A percentile compares a stretch with the other conserved stretches of the same genome.
phyloP scores from a whole-genome alignment of 2,329 filamentous ascomycete species.

The Alternaria consortialis region DNA sequence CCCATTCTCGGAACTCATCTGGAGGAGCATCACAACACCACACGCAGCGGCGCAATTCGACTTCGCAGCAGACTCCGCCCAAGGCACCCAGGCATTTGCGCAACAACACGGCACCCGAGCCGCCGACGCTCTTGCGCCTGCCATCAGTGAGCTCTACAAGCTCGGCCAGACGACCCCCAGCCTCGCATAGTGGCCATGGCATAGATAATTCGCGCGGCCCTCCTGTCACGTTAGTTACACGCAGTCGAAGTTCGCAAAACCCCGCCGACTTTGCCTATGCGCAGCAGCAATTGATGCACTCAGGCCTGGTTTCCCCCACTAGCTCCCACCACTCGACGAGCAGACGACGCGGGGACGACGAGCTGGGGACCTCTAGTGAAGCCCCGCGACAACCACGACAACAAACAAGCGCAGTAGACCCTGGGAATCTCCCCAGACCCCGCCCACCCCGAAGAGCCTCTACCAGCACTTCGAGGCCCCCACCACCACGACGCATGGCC shows the following conservation, averaged over 20 bases:
- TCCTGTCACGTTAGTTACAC: slow-evolving; percentile 60
- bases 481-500: slow-evolving; percentile 36
- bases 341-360: slow-evolving; percentile 27
- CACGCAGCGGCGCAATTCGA: slow-evolving; percentile 12
- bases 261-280: slow-evolving; percentile 39
- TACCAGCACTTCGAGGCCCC: slow-evolving; percentile 26
- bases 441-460: slow-evolving; percentile 32
- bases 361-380: slow-evolving; percentile 19
- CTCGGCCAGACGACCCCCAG: slow-evolving; percentile 54
- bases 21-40: slow-evolving; percentile 23
- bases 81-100: slow-evolving; percentile 33
- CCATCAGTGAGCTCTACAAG: slow-evolving; percentile 36
- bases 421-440: not conserved
- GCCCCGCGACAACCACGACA: slow-evolving; percentile 24
- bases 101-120: slow-evolving; percentile 35
- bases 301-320: slow-evolving; percentile 36
- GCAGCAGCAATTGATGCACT: slow-evolving; percentile 39
- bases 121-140: slow-evolving; percentile 43
- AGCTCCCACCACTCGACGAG: slow-evolving; percentile 24
- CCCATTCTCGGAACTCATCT: slow-evolving; percentile 28
- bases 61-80: slow-evolving; percentile 24
- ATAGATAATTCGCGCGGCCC: slow-evolving; percentile 61
- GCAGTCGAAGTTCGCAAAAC: slow-evolving; percentile 36
- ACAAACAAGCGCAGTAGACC: not conserved
- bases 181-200: slow-evolving; percentile 59